Conservation (phyloP, 2,329 filamentous ascomycete species). For the Magnaporthiopsis incrustans region DNA sequence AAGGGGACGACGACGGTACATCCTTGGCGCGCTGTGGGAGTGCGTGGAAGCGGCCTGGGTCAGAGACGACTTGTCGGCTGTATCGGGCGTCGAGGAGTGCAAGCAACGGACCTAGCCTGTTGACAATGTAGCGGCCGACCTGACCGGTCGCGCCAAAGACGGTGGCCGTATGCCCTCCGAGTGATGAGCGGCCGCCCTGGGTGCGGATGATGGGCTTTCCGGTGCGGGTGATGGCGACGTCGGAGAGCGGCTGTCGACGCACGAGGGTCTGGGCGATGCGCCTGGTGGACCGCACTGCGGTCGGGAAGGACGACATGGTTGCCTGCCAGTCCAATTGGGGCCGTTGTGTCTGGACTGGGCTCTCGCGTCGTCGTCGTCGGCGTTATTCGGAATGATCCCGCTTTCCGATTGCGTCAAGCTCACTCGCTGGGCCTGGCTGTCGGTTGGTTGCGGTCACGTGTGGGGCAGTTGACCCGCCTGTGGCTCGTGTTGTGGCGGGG, state of each 20-base stretch:
- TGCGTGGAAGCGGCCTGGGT: too few species aligned
- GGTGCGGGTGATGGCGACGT: conserved; percentile 88
- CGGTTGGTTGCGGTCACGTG: conserved; percentile 5
- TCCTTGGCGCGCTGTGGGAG: conserved; percentile 69
- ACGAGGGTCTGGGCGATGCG: conserved; percentile 37
- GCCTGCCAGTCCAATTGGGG: conserved; percentile 23
- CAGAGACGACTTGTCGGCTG: too few species aligned
- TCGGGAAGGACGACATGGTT: conserved; percentile 50
- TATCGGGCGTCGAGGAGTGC: background rate
- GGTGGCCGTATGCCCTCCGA: conserved; percentile 80
- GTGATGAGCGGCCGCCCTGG: conserved; percentile 76
- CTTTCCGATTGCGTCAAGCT: conserved; percentile 7
- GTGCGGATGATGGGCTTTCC: conserved; percentile 89
- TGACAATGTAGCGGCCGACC: conserved; percentile 94
- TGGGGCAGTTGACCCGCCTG: background rate
- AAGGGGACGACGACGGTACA: conserved; percentile 90
- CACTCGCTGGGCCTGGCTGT: background rate
- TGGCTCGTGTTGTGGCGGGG: too few species aligned
- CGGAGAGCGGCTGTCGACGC: conserved; percentile 55
- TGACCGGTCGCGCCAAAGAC: conserved; percentile 97
- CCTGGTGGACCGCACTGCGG: conserved; percentile 46
- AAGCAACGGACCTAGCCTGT: conserved; percentile 61
- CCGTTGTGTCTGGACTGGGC: conserved; percentile 1
- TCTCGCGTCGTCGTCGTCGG: conserved; percentile 1
- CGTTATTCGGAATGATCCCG: conserved; percentile 1